Base-by-base conservation (phyloP, 352 stramenopile genomes). In the Salisapilia sapeloensis region DNA sequence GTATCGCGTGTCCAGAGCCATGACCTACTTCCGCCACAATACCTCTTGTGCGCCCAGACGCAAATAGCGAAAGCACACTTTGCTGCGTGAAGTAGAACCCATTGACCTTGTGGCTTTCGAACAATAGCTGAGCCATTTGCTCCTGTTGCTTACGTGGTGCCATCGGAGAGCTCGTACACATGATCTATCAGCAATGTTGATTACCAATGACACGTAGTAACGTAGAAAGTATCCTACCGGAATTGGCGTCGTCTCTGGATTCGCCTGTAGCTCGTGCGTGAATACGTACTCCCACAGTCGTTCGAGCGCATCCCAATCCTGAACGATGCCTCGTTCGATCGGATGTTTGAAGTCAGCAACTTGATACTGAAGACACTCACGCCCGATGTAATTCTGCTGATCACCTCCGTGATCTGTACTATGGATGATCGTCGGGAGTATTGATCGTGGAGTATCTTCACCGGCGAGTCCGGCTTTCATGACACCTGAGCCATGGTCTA, bases 41-140 rank as follows among this genome's bases (percentile, higher is more conserved):
- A n/a, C 81, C 81, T 6, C 69, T 51, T 26, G 80, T 94, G 7
- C 80, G 66, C 1, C 81, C 81, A 6, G 79, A 85, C 3, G 80
- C 75, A 24, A 92, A 91, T 5, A 94, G 44, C 17, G 75, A 84
- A 2, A 94, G 43, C 40, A 83, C 66, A 38, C 63, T 71, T 43
- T 86, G 65, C 30, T 90, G 62, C 63, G 86, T 75, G 29, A 80
- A 74, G 50, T 85, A 90, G 22, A 94, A 84, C 4, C 72, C 81
- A 25, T 71, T 64, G 0, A 56, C 66, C 21, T 79, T 84, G 24
- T 82, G 67, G 4, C 62, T 75, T 47, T 92, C 75, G 33, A 92
- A 92, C 58, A 92, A 67, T 28, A 92, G 50, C 53, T 90, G 71
- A 6, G 77, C 69, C 57, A 79, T 82, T 32, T 59, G 54, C 38